phyloP scores from a whole-genome alignment of 2,329 filamentous ascomycete genomes.

The Corynespora cassiicola region DNA sequence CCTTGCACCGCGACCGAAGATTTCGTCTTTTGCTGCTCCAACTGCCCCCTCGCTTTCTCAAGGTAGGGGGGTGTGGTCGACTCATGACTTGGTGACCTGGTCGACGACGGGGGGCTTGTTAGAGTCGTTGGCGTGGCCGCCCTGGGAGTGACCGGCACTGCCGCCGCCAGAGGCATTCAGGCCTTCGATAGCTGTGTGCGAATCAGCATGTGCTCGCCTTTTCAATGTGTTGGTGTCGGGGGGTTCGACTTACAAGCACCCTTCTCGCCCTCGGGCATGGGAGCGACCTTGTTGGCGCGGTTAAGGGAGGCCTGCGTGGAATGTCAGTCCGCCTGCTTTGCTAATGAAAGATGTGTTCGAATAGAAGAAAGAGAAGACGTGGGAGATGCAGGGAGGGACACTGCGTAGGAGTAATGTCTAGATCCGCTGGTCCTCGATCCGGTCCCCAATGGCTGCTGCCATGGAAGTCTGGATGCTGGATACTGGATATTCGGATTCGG shows the following conservation, averaged over 20 bases:
- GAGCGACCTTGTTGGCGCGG: conserved; percentile 48
- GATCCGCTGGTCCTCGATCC: too few relatives aligned
- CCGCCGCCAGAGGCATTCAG: conserved; percentile 44
- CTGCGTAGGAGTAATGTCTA: too few relatives aligned
- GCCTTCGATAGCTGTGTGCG: conserved; percentile 33
- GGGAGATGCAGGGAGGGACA: too few relatives aligned
- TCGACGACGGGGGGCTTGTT: conserved; percentile 28
- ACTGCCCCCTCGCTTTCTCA: conserved; percentile 5
- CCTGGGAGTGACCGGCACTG: conserved; percentile 23
- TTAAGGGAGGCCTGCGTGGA: conserved; percentile 34
- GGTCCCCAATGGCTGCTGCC: too few relatives aligned
- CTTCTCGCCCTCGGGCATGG: conserved; percentile 46
- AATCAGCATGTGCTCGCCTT: conserved; percentile 4
- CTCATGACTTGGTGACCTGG: conserved; percentile 27
- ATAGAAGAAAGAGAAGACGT: too few relatives aligned
- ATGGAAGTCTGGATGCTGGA: too few relatives aligned
- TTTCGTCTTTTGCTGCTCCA: background rate
- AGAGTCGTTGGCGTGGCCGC: conserved; percentile 16
- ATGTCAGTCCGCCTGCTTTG: too few relatives aligned
- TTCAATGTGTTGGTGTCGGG: too few relatives aligned
- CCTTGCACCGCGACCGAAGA: too few relatives aligned
- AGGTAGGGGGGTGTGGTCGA: too few relatives aligned
- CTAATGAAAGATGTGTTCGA: too few relatives aligned
- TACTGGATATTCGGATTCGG: too few relatives aligned
- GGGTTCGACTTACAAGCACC: conserved; percentile 37